Evolutionary conservation across 768 basidiomycete genomes (phyloP), one percentile per base, ranked within the genome.

Genomic region (Coprinopsis marcescibilis): DNA sequence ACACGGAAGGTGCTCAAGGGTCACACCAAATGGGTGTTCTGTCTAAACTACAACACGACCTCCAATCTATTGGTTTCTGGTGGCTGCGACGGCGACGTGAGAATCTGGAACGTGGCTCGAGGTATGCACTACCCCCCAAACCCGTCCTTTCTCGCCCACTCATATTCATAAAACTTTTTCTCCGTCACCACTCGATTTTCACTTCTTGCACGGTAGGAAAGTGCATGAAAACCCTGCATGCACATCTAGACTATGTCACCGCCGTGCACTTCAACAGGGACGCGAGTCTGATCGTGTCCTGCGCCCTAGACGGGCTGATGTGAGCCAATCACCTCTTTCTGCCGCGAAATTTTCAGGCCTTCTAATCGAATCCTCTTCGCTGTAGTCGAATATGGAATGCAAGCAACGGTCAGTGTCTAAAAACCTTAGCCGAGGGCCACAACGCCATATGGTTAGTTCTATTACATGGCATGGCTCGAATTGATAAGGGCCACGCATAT

Each of bases 371-470:
- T 42, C 25, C 19, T 27, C n/a, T 20, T 32, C 21, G 52, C 24
- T 41, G 48, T 39, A 98, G 95, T 57, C 94, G 95, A 23, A 86
- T 99, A 62, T 99, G 95, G 95, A 90, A 92, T 53, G 85, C 89
- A 0, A 77, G 80, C 15, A 84, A 88, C 15, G 94, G 93, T 0
- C 93, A 97, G 58, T 99, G 95, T 64, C 76, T 99, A 23, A 97
- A 96, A 65, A 98, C 95, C 0, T 76, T 99, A 20, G 88, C 90
- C 8, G 92, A 96, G 65, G 89, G 89, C 14, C 82, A 86, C 42
- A 81, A 88, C 36, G 87, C 92, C 1, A 76, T 91, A 53, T 93
- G 81, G 86, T 90, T 58, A 13, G 69, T 61, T 21, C 20, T 13
- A 17, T 33, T 30, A 10, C 12, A 4, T 32, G 19, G 10, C 17